A percentile compares a stretch with the other conserved stretches of the same genome.
Evolutionary conservation across 352 stramenopile genomes (phyloP).

Genomic region (Pythium graminicola): DNA sequence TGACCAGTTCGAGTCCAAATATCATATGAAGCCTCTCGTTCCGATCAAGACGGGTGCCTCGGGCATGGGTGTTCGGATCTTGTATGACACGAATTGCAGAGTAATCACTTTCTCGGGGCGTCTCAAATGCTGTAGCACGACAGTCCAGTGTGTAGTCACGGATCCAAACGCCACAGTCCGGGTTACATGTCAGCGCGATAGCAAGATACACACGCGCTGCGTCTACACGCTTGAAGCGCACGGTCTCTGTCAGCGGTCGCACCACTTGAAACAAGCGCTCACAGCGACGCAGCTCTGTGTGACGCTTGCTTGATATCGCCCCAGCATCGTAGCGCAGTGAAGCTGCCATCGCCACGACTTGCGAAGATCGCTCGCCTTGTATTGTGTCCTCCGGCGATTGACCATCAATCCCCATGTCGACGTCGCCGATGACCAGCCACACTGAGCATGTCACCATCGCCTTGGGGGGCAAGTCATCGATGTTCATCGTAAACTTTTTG

Average conservation of each 20-base stretch:
- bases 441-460: constrained; percentile 7
- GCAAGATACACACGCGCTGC: constrained; percentile 15
- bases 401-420: not conserved
- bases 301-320: not conserved
- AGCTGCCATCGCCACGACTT: constrained; percentile 6
- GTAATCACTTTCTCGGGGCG: not conserved
- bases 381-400: not conserved
- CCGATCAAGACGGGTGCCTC: constrained; percentile 2
- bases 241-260: constrained; percentile 2
- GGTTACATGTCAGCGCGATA: constrained; percentile 18
- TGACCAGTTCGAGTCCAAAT: constrained; percentile 12
- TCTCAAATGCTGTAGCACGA: not conserved
- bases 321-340: constrained; percentile 21
- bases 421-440: constrained; percentile 21
- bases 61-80: constrained; percentile 19
- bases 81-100: constrained; percentile 8
- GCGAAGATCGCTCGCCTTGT: not conserved
- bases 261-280: constrained; percentile 16
- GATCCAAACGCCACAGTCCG: constrained; percentile 12
- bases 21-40: constrained; percentile 19
- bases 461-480: constrained; percentile 4
- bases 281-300: constrained; percentile 19
- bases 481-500: constrained; percentile 10
- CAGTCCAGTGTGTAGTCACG: constrained; percentile 13
- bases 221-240: constrained; percentile 14